Evolutionary conservation across 306 rosid species (phyloP), one percentile per base, ranked within the genome.

Genomic region (Pachyrhizus erosus): DNA sequence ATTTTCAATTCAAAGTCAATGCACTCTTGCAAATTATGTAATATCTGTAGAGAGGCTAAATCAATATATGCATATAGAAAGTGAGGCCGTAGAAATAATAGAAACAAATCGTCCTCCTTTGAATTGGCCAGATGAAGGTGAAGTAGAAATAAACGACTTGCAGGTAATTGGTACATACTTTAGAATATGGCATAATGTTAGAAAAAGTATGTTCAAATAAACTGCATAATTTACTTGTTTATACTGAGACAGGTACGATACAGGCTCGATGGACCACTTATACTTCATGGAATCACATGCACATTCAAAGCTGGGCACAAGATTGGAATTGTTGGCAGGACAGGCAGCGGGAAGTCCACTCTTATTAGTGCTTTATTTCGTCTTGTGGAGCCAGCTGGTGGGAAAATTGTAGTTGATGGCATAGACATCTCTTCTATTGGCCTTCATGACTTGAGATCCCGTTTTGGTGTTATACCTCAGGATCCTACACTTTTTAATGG

Each of bases 361-460:
- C n/a, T n/a, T n/a, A n/a, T n/a, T n/a, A n/a, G n/a, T n/a, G n/a
- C n/a, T n/a, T n/a, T n/a, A n/a, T n/a, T n/a, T n/a, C n/a, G n/a
- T n/a, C n/a, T n/a, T n/a, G n/a, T n/a, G n/a, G n/a, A n/a, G n/a
- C n/a, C n/a, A n/a, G n/a, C n/a, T n/a, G n/a, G n/a, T n/a, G n/a
- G n/a, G n/a, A n/a, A n/a, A n/a, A n/a, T n/a, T n/a, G n/a, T n/a
- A n/a, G n/a, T n/a, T n/a, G n/a, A n/a, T n/a, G n/a, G n/a, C n/a
- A n/a, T n/a, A n/a, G n/a, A n/a, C n/a, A n/a, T n/a, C n/a, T 87
- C 85, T 31, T 77, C 84, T 13, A 90, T 92, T 20, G 97, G 97
- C 66, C 98, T 94, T 73, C 94, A 94, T 78, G 97, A 94, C 83
- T 82, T 92, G 75, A 89, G 97, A 83, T 94, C 95, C 8, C 83